phyloP scores from a whole-genome alignment of 805 yeast genomes.

The Starmerella stigmatis region DNA sequence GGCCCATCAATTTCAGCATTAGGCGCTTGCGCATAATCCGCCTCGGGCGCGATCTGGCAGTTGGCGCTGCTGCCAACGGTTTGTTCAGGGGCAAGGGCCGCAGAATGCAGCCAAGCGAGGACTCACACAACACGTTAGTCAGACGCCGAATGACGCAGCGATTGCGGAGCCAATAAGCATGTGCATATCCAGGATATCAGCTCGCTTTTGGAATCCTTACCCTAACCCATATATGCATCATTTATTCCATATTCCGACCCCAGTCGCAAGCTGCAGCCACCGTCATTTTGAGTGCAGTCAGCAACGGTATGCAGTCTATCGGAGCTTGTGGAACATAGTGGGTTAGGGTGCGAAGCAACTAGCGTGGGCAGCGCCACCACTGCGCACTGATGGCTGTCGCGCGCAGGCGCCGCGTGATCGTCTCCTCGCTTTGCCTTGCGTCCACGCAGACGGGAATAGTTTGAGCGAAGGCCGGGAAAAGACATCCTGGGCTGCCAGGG shows the following conservation, averaged over 20 bases:
- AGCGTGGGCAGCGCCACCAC: conserved; percentile 3
- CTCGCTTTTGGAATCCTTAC: not conserved
- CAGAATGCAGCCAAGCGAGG: conserved; percentile 6
- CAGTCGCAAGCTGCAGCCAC: conserved; percentile 7
- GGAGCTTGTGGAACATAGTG: not conserved
- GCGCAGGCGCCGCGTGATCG: too few relatives aligned
- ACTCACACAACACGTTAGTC: not conserved
- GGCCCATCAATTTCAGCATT: too few relatives aligned
- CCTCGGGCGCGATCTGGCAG: too few relatives aligned
- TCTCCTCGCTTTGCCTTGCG: too few relatives aligned
- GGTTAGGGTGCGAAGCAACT: not conserved
- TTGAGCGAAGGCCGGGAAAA: too few relatives aligned
- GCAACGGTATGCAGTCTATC: conserved; percentile 7
- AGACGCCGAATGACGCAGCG: not conserved
- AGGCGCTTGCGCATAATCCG: too few relatives aligned
- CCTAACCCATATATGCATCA: conserved; percentile 1
- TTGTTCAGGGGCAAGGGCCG: not conserved
- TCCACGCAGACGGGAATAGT: too few relatives aligned
- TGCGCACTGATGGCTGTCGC: too few relatives aligned
- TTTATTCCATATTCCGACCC: not conserved
- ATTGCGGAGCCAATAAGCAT: conserved; percentile 4
- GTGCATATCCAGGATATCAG: conserved; percentile 1
- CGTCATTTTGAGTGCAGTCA: not conserved
- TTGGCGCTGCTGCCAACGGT: too few relatives aligned
- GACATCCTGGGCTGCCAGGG: too few relatives aligned